Conservation (phyloP, 495 filamentous ascomycete genomes). For the Gamarada debralockiae region DNA sequence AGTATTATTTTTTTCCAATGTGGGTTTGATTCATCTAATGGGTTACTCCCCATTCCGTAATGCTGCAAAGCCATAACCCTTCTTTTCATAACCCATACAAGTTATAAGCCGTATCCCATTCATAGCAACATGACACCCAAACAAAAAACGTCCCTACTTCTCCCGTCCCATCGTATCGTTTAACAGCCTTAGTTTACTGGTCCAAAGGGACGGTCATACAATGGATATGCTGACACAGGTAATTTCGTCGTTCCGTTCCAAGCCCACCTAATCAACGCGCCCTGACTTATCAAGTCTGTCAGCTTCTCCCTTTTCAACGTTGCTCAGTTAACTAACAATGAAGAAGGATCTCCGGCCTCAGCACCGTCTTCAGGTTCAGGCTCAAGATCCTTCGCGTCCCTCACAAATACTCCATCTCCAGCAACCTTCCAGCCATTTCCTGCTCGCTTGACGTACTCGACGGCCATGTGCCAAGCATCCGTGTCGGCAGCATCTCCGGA, state of each 20-base stretch:
- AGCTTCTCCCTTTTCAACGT: not conserved
- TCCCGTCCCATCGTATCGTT: not conserved
- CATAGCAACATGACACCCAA: too few species aligned
- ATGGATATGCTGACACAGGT: slow-evolving; percentile 17
- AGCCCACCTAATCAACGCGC: slow-evolving; percentile 18
- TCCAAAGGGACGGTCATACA: slow-evolving; percentile 9
- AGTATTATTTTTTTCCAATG: too few species aligned
- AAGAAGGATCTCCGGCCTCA: slow-evolving; percentile 16
- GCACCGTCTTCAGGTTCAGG: slow-evolving; percentile 18
- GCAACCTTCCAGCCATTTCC: slow-evolving; percentile 34
- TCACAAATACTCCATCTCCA: slow-evolving; percentile 36
- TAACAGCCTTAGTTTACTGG: not conserved
- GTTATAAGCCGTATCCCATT: too few species aligned
- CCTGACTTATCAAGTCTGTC: slow-evolving; percentile 12
- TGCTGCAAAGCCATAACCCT: too few species aligned
- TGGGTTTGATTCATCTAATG: too few species aligned
- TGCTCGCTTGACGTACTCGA: slow-evolving; percentile 31
- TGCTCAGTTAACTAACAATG: slow-evolving; percentile 23
- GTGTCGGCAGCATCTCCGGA: slow-evolving; percentile 37
- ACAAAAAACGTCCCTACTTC: too few species aligned
- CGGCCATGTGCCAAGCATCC: slow-evolving; percentile 42
- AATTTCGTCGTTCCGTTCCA: slow-evolving; percentile 20
- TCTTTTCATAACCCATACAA: too few species aligned
- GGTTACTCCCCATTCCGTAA: too few species aligned
- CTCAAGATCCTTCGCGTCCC: slow-evolving; percentile 6